Base-by-base conservation (phyloP, 257 asterid genomes). In the Plantago elongata region DNA sequence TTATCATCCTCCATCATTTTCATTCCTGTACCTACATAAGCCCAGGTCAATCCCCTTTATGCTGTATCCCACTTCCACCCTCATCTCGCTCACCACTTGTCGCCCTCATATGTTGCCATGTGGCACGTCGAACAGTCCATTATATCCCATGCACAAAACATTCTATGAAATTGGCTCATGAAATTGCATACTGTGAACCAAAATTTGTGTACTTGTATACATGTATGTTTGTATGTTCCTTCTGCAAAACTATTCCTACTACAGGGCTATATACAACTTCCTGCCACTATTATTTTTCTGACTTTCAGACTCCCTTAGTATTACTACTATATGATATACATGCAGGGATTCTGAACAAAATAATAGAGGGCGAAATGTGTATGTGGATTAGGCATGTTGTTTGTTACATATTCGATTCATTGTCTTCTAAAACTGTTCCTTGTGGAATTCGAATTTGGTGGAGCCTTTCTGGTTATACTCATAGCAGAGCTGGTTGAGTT, bases 371-470 rank as follows among this genome's bases (percentile, higher is more conserved):
- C 40, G 40, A 34, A 51, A 48, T 42, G 55, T 51, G 67, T 46
- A 38, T 34, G 54, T 56, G 60, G 63, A 54, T 57, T 55, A 50
- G 51, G 56, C 38, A 57, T 58, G 57, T 29, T 56, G 6, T 27
- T 54, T 54, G 50, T 43, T 45, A 27, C 60, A 38, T 48, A 34
- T 69, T 44, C 51, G 38, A 17, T 29, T 61, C 51, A 47, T 54
- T 27, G 48, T 55, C 67, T 49, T 73, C 67, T 78, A 91, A 71
- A 91, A 88, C 59, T 88, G 95, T 71, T 91, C 98, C 70, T 91
- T 91, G 78, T 88, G 98, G 80, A 91, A 91, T 57, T 91, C 98
- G 56, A 88, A 91, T 76, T 86, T 91, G 16, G 98, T 86, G 0
- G 97, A 72, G 34, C 98, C 98, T 73, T 84, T 83, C 72, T 91